A percentile compares a stretch with the other conserved stretches of the same genome.
These are phyloP conservation scores for Geopyxis carbonaria DNA, from an alignment of 495 filamentous ascomycete species.

Conservation along the genomic window DNA sequence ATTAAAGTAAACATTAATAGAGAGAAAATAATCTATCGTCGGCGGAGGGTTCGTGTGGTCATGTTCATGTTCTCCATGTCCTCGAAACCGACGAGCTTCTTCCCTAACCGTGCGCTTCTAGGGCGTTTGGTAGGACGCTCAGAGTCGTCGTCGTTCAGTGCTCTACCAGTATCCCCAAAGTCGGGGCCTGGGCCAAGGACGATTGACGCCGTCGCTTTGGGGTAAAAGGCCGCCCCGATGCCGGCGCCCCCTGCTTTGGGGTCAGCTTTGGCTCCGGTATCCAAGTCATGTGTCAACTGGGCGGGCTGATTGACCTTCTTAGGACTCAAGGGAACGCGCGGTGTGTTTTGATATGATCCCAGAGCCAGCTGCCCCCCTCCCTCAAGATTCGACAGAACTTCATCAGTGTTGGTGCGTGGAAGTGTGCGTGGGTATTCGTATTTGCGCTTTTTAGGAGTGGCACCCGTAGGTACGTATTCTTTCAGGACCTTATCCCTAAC, in stretches of 20 bases:
- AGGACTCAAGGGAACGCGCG: slow-evolving; percentile 16
- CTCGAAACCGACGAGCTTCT: no score
- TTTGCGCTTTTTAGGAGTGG: slow-evolving; percentile 59
- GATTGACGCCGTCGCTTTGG: no score
- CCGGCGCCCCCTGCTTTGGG: slow-evolving; percentile 6
- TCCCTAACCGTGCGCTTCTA: no score
- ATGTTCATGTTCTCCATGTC: no score
- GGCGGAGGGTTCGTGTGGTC: no score
- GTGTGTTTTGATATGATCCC: slow-evolving; percentile 5
- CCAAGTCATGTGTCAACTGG: slow-evolving; percentile 7
- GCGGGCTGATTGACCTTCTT: slow-evolving; percentile 20
- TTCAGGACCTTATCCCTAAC: slow-evolving; percentile 44
- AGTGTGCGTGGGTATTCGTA: slow-evolving; percentile 63
- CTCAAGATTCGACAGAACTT: slow-evolving; percentile 36
- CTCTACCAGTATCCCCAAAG: no score
- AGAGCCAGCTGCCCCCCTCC: neutral
- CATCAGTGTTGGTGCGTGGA: slow-evolving; percentile 55
- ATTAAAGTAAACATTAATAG: no score
- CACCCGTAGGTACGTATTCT: slow-evolving; percentile 69
- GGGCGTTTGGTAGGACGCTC: no score
- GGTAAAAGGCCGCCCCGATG: slow-evolving; percentile 11
- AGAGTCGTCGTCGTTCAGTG: no score
- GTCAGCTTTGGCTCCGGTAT: no score
- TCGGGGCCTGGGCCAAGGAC: no score
- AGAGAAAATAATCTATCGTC: no score